phyloP scores from a whole-genome alignment of 768 basidiomycete species.

The Collybiopsis luxurians region DNA sequence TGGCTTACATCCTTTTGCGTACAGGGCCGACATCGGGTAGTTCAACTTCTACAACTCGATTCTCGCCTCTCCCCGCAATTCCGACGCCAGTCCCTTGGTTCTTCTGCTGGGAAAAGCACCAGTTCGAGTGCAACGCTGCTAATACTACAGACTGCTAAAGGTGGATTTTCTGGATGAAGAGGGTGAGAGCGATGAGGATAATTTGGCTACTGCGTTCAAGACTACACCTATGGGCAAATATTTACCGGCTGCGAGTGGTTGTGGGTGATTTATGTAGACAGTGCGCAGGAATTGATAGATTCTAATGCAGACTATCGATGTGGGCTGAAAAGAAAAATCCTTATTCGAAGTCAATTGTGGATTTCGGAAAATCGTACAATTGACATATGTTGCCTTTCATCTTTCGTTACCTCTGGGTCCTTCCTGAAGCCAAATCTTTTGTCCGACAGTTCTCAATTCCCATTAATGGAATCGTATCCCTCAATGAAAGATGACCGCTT shows the following conservation, averaged over 20 bases:
- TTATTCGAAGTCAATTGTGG: slow-evolving; percentile 94
- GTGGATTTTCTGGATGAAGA: slow-evolving; percentile 26
- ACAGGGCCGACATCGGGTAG: slow-evolving; percentile 5
- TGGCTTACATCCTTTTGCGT: slow-evolving; percentile 9
- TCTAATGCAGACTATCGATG: slow-evolving; percentile 89
- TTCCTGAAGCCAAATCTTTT: background rate
- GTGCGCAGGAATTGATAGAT: background rate
- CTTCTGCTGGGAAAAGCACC: background rate
- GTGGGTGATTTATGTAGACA: slow-evolving; percentile 74
- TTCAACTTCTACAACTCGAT: slow-evolving; percentile 6
- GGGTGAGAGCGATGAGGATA: slow-evolving; percentile 26
- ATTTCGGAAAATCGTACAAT: slow-evolving; percentile 99
- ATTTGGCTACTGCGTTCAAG: slow-evolving; percentile 56
- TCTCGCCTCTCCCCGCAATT: slow-evolving; percentile 5
- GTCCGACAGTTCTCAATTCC: slow-evolving; percentile 74
- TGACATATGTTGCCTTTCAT: slow-evolving; percentile 58
- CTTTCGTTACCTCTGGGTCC: background rate
- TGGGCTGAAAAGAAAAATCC: slow-evolving; percentile 92
- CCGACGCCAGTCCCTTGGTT: slow-evolving; percentile 4
- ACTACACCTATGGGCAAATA: slow-evolving; percentile 93
- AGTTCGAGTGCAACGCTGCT: slow-evolving; percentile 19
- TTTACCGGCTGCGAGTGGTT: too few relatives aligned
- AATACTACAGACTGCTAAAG: slow-evolving; percentile 21
- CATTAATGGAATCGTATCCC: slow-evolving; percentile 77
- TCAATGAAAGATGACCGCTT: slow-evolving; percentile 98